Evolutionary conservation across 345 rosid genomes (phyloP).

Genomic region (Brassica incana): DNA sequence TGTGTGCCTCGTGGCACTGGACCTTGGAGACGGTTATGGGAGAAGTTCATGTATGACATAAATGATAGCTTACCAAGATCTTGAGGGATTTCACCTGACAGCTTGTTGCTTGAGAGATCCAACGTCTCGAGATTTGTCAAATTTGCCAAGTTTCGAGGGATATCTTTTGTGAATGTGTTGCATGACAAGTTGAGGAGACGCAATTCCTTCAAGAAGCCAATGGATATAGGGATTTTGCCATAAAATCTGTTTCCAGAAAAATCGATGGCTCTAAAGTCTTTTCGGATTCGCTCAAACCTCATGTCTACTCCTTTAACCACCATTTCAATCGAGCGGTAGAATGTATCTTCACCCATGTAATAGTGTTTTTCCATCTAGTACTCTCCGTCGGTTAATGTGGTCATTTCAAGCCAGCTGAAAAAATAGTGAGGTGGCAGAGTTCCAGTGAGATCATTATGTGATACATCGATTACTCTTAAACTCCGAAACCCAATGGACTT

Average conservation of each 20-base stretch:
- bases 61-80: background rate
- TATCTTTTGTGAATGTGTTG: background rate
- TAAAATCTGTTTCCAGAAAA: conserved; percentile 12
- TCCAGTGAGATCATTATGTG: conserved; percentile 1
- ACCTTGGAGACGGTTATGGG: background rate
- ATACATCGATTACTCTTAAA: conserved; percentile 51
- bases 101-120: background rate
- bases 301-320: conserved; percentile 4
- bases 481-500: conserved; percentile 1
- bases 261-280: conserved; percentile 14
- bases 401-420: background rate
- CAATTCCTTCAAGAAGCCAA: background rate
- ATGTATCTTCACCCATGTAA: too few species aligned
- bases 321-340: background rate
- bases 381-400: background rate
- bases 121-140: conserved; percentile 1
- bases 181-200: background rate
- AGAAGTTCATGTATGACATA: background rate
- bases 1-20: background rate
- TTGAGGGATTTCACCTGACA: conserved; percentile 18
- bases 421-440: conserved; percentile 8
- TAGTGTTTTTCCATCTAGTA: background rate
- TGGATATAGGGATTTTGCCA: conserved; percentile 6
- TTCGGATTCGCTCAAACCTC: background rate
- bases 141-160: background rate